These are phyloP conservation scores for Discostella pseudostelligera DNA, from an alignment of 108 stramenopile genomes.

Conservation along the genomic window DNA sequence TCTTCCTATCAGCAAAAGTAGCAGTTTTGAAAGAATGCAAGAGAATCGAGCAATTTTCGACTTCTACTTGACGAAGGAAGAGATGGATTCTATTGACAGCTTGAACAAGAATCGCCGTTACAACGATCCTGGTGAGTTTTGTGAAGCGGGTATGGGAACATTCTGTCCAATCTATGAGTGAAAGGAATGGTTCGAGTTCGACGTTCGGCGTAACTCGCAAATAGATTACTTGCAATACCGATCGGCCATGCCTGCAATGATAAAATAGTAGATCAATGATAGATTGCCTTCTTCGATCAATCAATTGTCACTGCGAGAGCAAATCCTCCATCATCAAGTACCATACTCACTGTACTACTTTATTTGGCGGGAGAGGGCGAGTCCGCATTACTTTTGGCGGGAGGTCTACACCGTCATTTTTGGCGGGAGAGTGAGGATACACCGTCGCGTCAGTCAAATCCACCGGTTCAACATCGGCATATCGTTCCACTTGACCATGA, in stretches of 20 bases:
- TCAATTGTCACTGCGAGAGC: no score
- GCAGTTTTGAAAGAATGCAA: conserved; percentile 58
- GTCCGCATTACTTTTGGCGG: no score
- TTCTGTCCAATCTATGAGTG: conserved; percentile 91
- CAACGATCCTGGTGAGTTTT: conserved; percentile 93
- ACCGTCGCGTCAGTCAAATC: no score
- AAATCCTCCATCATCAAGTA: no score
- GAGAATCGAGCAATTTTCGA: conserved; percentile 83
- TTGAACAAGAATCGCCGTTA: conserved; percentile 85
- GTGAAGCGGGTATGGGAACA: conserved; percentile 80
- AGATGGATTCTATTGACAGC: conserved; percentile 67
- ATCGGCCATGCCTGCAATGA: conserved; percentile 62
- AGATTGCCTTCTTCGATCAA: no score
- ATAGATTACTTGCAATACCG: conserved; percentile 65
- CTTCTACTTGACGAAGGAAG: conserved; percentile 71
- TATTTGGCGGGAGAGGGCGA: no score
- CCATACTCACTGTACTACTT: no score
- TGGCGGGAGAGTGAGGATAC: no score
- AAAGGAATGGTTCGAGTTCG: not conserved
- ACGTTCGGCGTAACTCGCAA: conserved; percentile 50
- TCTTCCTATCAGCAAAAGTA: conserved; percentile 79
- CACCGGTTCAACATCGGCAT: no score
- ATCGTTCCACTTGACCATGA: no score
- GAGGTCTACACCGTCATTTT: no score
- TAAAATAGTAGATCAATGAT: no score